These are phyloP conservation scores for Salix suchowensis DNA, from an alignment of 345 rosid species.

Conservation along the genomic window DNA sequence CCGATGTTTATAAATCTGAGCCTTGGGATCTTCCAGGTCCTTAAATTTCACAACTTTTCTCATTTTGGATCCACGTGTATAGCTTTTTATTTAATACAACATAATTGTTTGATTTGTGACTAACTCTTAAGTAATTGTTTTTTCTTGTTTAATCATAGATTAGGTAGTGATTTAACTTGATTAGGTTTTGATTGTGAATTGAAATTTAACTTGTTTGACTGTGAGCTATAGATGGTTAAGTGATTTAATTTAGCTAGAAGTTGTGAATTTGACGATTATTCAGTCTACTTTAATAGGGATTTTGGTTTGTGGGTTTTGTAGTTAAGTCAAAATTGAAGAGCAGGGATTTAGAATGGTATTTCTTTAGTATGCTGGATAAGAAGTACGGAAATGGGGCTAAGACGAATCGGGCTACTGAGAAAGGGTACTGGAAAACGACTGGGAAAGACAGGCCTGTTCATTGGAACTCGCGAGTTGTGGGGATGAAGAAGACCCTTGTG, in stretches of 20 bases:
- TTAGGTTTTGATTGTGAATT: neutral
- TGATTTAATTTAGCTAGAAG: neutral
- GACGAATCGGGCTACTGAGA: conserved; percentile 91
- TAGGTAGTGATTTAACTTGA: neutral
- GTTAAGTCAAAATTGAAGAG: conserved; percentile 74
- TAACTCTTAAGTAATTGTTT: neutral
- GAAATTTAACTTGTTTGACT: neutral
- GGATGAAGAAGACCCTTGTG: conserved; percentile 98
- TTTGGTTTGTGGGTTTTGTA: conserved; percentile 20
- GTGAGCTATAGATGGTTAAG: neutral
- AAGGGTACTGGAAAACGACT: conserved; percentile 95
- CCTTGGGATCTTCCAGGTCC: conserved; percentile 97
- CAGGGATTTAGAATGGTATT: conserved; percentile 96
- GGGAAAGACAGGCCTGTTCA: conserved; percentile 77
- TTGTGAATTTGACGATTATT: neutral
- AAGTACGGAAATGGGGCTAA: conserved; percentile 81
- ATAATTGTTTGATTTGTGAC: neutral
- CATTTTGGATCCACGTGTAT: neutral
- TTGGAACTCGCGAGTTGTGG: conserved; percentile 43
- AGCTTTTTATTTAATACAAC: neutral
- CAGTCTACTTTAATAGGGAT: neutral
- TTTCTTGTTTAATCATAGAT: neutral
- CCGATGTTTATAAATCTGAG: conserved; percentile 73
- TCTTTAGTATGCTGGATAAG: conserved; percentile 72
- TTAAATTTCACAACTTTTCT: neutral